phyloP scores from a whole-genome alignment of 2,329 filamentous ascomycete genomes.

The Ceratocystiopsis minuta region DNA sequence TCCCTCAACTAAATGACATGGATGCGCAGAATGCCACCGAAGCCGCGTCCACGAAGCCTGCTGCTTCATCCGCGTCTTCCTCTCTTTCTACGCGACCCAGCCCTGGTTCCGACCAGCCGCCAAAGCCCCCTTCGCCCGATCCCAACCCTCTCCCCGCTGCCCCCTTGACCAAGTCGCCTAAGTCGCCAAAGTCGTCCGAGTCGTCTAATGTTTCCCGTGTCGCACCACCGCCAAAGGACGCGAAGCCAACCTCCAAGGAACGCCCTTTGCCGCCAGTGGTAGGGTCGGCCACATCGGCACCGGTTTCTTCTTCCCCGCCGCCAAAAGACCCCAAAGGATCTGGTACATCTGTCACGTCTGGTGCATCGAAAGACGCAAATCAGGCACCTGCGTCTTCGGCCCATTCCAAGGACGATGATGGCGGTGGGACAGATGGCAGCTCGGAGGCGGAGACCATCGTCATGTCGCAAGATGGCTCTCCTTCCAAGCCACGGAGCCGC shows the following conservation, averaged over 20 bases:
- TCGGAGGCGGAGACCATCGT: constrained; percentile 60
- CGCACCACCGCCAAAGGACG: constrained; percentile 3
- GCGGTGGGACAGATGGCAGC: constrained; percentile 34
- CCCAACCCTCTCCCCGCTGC: constrained; percentile 4
- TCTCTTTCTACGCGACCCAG: constrained; percentile 16
- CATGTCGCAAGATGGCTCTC: constrained; percentile 46
- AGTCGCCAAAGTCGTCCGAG: constrained; percentile 8
- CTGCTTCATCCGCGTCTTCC: constrained; percentile 27
- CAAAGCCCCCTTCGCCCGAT: constrained; percentile 13
- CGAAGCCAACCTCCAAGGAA: not conserved
- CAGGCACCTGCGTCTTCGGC: constrained; percentile 12
- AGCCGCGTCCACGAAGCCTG: constrained; percentile 41
- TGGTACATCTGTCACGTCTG: not conserved
- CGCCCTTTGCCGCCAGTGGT: not conserved
- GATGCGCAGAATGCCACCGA: constrained; percentile 51
- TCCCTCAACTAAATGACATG: constrained; percentile 44
- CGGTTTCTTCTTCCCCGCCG: constrained; percentile 8
- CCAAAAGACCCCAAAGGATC: constrained; percentile 15
- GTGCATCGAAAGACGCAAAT: no score
- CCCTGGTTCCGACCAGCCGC: constrained; percentile 17
- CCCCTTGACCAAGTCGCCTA: constrained; percentile 13
- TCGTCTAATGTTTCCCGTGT: not conserved
- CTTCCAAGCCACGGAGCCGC: constrained; percentile 33
- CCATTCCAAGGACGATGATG: constrained; percentile 23
- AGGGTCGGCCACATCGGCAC: not conserved